phyloP scores from a whole-genome alignment of 1,139 yeast species.

The Kodamaea fungicola region DNA sequence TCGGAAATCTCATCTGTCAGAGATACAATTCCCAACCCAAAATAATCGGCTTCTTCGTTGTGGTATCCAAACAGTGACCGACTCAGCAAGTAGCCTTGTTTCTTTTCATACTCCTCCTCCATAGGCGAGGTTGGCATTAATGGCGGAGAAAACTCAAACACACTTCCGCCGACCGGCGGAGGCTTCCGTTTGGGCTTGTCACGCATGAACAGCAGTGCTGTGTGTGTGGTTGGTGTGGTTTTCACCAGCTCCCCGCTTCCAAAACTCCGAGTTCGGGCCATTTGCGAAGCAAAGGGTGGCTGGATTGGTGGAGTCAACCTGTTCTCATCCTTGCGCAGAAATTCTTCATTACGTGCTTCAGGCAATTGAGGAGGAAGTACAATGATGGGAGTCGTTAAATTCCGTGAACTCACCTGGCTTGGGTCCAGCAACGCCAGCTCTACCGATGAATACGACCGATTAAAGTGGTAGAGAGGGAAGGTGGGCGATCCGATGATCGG shows the following conservation, averaged over 20 bases:
- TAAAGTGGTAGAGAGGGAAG: constrained; percentile 2
- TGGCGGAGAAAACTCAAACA: constrained; percentile 1
- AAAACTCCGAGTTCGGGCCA: constrained; percentile 12
- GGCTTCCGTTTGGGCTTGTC: constrained; percentile 19
- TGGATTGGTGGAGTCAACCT: constrained; percentile 12
- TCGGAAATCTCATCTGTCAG: constrained; percentile 7
- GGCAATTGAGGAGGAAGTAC: constrained; percentile 9
- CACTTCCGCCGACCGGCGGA: constrained; percentile 13
- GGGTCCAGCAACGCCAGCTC: constrained; percentile 13
- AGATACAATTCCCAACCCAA: constrained; percentile 1
- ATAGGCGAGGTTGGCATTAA: constrained; percentile 6
- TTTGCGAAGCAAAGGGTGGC: constrained; percentile 17
- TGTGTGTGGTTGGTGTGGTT: neutral
- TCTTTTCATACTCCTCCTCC: constrained; percentile 3
- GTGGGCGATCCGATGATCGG: neutral
- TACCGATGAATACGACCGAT: constrained; percentile 14
- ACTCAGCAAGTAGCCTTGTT: constrained; percentile 7
- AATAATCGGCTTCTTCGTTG: constrained; percentile 10
- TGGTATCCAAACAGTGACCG: constrained; percentile 11
- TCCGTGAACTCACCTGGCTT: constrained; percentile 3
- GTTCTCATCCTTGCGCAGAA: neutral
- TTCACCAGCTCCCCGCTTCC: constrained; percentile 8
- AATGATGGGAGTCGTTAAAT: constrained; percentile 11
- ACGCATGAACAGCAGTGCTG: neutral
- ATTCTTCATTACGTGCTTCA: constrained; percentile 4